phyloP scores from a whole-genome alignment of 2,329 filamentous ascomycete species.

The Hirsutella minnesotensis region DNA sequence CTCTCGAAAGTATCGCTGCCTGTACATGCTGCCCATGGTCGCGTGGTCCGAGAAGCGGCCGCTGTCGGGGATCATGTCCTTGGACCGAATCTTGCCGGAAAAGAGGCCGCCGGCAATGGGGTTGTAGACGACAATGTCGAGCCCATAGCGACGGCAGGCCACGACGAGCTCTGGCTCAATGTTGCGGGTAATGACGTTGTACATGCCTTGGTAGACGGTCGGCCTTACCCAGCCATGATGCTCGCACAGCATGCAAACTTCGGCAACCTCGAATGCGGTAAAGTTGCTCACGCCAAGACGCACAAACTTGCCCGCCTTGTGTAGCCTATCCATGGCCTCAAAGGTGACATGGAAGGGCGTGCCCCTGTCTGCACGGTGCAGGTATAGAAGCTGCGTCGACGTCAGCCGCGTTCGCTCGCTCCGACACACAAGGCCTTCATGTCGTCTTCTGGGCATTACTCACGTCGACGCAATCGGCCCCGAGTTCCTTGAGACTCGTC shows the following conservation, averaged over 20 bases:
- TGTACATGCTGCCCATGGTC: slow-evolving; percentile 46
- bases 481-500: slow-evolving; percentile 58
- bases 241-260: slow-evolving; percentile 69
- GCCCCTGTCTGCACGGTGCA: slow-evolving; percentile 38
- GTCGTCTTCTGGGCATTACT: too few species aligned
- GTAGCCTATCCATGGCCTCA: slow-evolving; percentile 64
- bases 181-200: slow-evolving; percentile 66
- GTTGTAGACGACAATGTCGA: slow-evolving; percentile 75
- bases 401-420: not conserved
- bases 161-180: slow-evolving; percentile 67
- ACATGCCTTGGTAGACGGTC: slow-evolving; percentile 81
- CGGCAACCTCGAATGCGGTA: slow-evolving; percentile 77
- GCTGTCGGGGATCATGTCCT: slow-evolving; percentile 47
- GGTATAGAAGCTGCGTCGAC: slow-evolving; percentile 21
- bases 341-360: slow-evolving; percentile 73
- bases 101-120: slow-evolving; percentile 72
- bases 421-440: too few species aligned
- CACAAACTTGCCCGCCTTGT: slow-evolving; percentile 79
- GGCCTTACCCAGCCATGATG: slow-evolving; percentile 73
- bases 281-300: slow-evolving; percentile 73
- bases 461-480: slow-evolving; percentile 60
- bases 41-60: slow-evolving; percentile 56
- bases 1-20: slow-evolving; percentile 61
- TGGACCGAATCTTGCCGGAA: slow-evolving; percentile 64
- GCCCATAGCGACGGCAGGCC: slow-evolving; percentile 61